Base-by-base conservation (phyloP, 805 yeast species). In the Ascoidea tarda region DNA sequence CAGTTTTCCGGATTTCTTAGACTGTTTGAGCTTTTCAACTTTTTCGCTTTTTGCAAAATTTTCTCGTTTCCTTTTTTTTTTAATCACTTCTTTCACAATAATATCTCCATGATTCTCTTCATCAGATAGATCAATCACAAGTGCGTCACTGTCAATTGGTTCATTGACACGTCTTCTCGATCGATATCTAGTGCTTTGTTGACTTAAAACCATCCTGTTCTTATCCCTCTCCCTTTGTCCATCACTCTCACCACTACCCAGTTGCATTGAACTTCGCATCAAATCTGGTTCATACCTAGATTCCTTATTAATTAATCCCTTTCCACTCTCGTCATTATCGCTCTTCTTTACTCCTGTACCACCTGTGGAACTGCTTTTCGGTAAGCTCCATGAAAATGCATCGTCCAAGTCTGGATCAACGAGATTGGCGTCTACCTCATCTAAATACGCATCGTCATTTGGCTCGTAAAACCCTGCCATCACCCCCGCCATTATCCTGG, bases 281-380 rank as follows among this genome's bases (percentile, higher is more conserved):
- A 21, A 21, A 21, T 21, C 28, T 21, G 3, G 28, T 3, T 21
- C 28, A 21, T 21, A 3, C 2, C 3, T 21, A 21, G 28, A 21
- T 21, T 21, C 3, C 28, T 21, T 21, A 21, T 21, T 21, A 21
- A 21, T 21, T 21, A 3, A 2, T 21, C 28, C 3, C 28, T 21
- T 21, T 21, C 10, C 33, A 38, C 46, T 44, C 6, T 50, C 48
- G n/a, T 33, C 38, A 42, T 55, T 51, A 5, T 54, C 55, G 32
- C 48, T 47, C 33, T 51, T 55, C 14, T 50, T 52, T 46, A 46
- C 49, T 46, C 49, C 32, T 6, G 31, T 12, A 16, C n/a, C 46
- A 6, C 47, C 10, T 16, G 49, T 49, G 3, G 3, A 21, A 21
- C 28, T 21, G 28, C 28, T 21, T 21, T 21, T 21, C 28, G 28